Conservation (phyloP, 2,329 filamentous ascomycete genomes). For the Periconia digitata region DNA sequence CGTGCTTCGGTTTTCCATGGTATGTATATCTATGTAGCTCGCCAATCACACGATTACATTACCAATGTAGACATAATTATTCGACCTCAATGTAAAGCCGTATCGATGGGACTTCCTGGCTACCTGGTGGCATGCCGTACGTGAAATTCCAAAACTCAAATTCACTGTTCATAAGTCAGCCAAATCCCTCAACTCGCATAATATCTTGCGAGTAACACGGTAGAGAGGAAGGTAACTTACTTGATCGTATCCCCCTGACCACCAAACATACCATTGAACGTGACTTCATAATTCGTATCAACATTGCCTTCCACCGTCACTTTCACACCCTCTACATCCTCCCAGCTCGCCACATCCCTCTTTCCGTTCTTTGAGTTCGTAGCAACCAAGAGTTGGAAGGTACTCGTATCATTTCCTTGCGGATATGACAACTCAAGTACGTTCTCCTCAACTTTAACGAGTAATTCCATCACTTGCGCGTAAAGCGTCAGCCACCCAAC, state of each 20-base stretch:
- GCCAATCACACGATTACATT: too few species aligned
- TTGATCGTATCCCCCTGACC: constrained; percentile 42
- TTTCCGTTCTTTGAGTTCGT: constrained; percentile 48
- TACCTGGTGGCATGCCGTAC: constrained; percentile 39
- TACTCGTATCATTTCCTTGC: constrained; percentile 50
- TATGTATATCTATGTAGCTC: too few species aligned
- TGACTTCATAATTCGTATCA: constrained; percentile 43
- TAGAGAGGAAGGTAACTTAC: constrained; percentile 24
- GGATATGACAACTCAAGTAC: constrained; percentile 59
- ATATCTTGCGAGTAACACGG: too few species aligned
- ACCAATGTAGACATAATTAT: too few species aligned
- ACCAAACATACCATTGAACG: constrained; percentile 48
- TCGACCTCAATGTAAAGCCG: constrained; percentile 23
- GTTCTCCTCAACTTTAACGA: constrained; percentile 19
- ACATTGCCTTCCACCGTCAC: constrained; percentile 52
- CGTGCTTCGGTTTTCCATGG: too few species aligned
- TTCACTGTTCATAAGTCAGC: constrained; percentile 21
- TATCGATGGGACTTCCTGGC: constrained; percentile 26
- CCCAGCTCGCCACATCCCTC: constrained; percentile 50
- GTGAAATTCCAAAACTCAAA: constrained; percentile 49
- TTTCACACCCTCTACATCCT: constrained; percentile 52
- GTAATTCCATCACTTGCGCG: constrained; percentile 26
- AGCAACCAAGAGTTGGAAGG: constrained; percentile 55
- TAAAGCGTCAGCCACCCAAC: constrained; percentile 36
- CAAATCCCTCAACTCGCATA: background rate